Evolutionary conservation across 768 basidiomycete species (phyloP).

Genomic region (Paxillus involutus): DNA sequence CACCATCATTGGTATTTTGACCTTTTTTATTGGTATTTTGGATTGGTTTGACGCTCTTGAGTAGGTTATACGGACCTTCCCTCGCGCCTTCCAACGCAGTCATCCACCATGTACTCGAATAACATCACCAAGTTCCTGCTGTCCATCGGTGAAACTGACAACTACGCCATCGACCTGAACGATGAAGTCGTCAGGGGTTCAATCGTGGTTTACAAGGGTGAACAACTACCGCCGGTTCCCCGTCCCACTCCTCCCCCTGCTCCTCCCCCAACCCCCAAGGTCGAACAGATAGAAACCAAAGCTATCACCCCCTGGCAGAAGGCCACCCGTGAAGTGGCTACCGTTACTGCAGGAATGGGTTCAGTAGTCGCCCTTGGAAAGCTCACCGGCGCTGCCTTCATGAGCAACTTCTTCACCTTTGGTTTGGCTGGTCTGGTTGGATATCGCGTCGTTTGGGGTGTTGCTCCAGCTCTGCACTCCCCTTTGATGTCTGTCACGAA

Average conservation of each 20-base stretch:
- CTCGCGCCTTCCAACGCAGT: conserved; percentile 87
- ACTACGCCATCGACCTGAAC: conserved; percentile 65
- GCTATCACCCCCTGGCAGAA: conserved; percentile 89
- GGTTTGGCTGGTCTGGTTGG: conserved; percentile 85
- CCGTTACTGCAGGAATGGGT: conserved; percentile 77
- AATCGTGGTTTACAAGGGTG: conserved; percentile 69
- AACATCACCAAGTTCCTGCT: conserved; percentile 89
- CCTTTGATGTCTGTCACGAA: conserved; percentile 92
- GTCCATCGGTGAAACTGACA: conserved; percentile 66
- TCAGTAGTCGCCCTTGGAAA: conserved; percentile 73
- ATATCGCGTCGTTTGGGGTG: conserved; percentile 89
- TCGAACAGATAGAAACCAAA: conserved; percentile 40
- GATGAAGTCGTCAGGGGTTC: conserved; percentile 88
- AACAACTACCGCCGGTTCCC: conserved; percentile 63
- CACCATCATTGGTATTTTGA: conserved; percentile 67
- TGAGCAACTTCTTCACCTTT: conserved; percentile 88
- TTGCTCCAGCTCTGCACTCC: conserved; percentile 84
- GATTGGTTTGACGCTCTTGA: conserved; percentile 2
- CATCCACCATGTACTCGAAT: conserved; percentile 87
- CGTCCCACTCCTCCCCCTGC: conserved; percentile 66
- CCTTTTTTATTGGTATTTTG: not conserved
- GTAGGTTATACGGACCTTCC: conserved; percentile 82
- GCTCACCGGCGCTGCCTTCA: conserved; percentile 76
- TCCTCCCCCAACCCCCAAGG: conserved; percentile 51
- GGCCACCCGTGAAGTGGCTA: conserved; percentile 68